A percentile compares a stretch with the other conserved stretches of the same genome.
These are phyloP conservation scores for Boletus barrowsii DNA, from an alignment of 768 basidiomycete genomes.

Conservation along the genomic window DNA sequence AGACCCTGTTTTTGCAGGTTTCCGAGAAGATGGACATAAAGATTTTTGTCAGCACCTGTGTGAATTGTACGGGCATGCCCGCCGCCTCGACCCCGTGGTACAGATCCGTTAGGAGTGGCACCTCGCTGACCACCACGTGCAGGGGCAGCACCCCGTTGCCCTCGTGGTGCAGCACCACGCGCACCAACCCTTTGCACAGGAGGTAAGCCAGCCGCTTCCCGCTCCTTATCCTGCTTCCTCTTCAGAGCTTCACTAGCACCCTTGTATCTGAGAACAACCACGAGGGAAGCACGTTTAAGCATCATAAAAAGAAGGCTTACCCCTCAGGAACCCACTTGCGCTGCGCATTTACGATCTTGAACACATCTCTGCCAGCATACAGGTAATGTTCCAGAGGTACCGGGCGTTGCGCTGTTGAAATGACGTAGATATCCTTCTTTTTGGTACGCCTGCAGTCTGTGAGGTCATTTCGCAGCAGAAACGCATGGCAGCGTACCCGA, in stretches of 20 bases:
- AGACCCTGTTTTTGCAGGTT: slow-evolving; percentile 82
- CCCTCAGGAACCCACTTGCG: slow-evolving; percentile 73
- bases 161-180: slow-evolving; percentile 58
- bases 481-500: slow-evolving; percentile 64
- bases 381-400: slow-evolving; percentile 97
- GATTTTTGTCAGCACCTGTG: slow-evolving; percentile 76
- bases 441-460: slow-evolving; percentile 76
- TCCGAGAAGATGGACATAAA: slow-evolving; percentile 90
- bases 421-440: slow-evolving; percentile 99
- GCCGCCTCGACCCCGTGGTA: slow-evolving; percentile 40
- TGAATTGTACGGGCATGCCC: slow-evolving; percentile 57
- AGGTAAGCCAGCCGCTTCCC: slow-evolving; percentile 89
- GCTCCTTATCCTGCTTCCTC: slow-evolving; percentile 96
- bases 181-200: slow-evolving; percentile 85
- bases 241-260: slow-evolving; percentile 84
- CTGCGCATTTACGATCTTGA: slow-evolving; percentile 87
- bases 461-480: slow-evolving; percentile 5
- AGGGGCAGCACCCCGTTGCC: slow-evolving; percentile 43
- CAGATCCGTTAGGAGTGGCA: slow-evolving; percentile 38
- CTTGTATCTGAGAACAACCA: slow-evolving; percentile 61
- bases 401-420: slow-evolving; percentile 92
- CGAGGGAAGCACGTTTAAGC: not conserved
- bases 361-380: slow-evolving; percentile 89
- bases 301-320: slow-evolving; percentile 35
- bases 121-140: slow-evolving; percentile 57